Conservation (phyloP, 208 protist species). For the Acanthamoeba culbertsoni region DNA sequence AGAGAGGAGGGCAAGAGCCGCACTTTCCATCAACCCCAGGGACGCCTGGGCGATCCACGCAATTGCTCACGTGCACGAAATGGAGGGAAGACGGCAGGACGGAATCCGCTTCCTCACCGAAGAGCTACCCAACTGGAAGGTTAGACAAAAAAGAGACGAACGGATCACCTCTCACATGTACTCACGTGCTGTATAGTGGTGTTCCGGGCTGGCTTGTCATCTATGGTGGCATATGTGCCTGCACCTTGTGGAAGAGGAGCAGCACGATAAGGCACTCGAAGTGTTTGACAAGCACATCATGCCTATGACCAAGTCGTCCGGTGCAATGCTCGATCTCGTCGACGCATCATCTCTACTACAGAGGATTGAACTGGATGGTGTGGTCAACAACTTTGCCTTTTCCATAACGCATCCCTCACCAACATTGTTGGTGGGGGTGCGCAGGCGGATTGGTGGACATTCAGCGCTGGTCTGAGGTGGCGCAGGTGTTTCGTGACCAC, state of each 20-base stretch:
- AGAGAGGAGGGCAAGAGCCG: background rate
- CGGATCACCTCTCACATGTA: background rate
- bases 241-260: background rate
- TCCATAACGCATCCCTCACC: background rate
- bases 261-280: background rate
- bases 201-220: background rate
- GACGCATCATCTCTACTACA: conserved; percentile 2
- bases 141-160: background rate
- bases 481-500: background rate
- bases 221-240: conserved; percentile 27
- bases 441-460: background rate
- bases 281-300: background rate
- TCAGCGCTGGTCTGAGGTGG: background rate
- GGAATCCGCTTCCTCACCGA: conserved; percentile 16
- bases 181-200: background rate
- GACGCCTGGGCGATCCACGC: conserved; percentile 13
- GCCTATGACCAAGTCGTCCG: background rate
- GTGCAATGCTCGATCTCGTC: conserved; percentile 13
- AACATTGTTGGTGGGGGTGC: background rate
- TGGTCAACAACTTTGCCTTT: background rate
- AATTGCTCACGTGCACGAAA: conserved; percentile 6
- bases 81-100: background rate
- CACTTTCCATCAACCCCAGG: background rate
- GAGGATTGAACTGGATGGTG: conserved; percentile 5
- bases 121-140: background rate